These are phyloP conservation scores for Colletotrichum lentis DNA, from an alignment of 2,329 filamentous ascomycete genomes.

Conservation along the genomic window DNA sequence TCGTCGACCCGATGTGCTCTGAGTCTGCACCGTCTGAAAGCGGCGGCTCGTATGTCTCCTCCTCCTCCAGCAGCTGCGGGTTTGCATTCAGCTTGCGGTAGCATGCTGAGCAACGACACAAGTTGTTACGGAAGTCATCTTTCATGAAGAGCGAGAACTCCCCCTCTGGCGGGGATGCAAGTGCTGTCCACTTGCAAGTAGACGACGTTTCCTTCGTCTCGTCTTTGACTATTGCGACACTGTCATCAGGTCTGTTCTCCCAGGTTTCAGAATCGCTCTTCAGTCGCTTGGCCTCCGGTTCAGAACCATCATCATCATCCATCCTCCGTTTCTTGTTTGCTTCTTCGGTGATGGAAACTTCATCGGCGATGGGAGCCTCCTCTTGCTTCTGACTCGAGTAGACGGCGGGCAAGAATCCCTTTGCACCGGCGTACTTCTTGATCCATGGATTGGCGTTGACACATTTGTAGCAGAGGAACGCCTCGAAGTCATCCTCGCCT, in stretches of 20 bases:
- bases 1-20: slow-evolving; percentile 63
- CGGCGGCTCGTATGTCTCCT: slow-evolving; percentile 92
- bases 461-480: slow-evolving; percentile 94
- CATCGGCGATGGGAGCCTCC: slow-evolving; percentile 17
- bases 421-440: slow-evolving; percentile 81
- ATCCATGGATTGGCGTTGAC: slow-evolving; percentile 90
- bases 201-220: slow-evolving; percentile 33
- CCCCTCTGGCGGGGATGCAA: slow-evolving; percentile 61
- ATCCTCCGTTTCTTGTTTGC: slow-evolving; percentile 72
- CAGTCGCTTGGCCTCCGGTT: slow-evolving; percentile 59
- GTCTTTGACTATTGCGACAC: slow-evolving; percentile 27
- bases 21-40: slow-evolving; percentile 72
- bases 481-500: slow-evolving; percentile 85
- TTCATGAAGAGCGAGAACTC: slow-evolving; percentile 85
- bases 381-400: slow-evolving; percentile 52
- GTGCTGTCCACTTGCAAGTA: slow-evolving; percentile 66
- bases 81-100: slow-evolving; percentile 76
- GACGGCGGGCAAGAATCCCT: slow-evolving; percentile 81
- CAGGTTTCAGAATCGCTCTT: slow-evolving; percentile 53
- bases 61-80: slow-evolving; percentile 88
- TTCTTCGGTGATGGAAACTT: slow-evolving; percentile 23
- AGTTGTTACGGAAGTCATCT: slow-evolving; percentile 77
- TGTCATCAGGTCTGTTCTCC: slow-evolving; percentile 23
- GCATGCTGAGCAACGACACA: slow-evolving; percentile 86
- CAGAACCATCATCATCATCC: slow-evolving; percentile 59